A percentile compares a stretch with the other conserved stretches of the same genome.
phyloP scores from a whole-genome alignment of 176 grass and related monocot species.

The Aegilops sharonensis region DNA sequence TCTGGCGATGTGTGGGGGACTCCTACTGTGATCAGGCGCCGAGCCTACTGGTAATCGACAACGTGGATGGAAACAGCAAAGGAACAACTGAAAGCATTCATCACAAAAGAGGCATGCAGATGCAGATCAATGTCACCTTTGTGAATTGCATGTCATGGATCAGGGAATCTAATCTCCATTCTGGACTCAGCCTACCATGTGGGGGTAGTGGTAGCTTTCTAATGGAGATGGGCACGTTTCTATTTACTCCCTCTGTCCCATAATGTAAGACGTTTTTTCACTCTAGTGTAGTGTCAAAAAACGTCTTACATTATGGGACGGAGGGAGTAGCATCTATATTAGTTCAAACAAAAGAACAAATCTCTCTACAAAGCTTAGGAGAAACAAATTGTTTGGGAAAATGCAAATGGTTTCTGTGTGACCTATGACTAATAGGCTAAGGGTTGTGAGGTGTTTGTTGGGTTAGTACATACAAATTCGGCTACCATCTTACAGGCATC shows the following conservation, averaged over 20 bases:
- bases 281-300: too few species aligned
- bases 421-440: neutral
- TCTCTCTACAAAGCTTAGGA: neutral
- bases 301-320: too few species aligned
- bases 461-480: conserved; percentile 12
- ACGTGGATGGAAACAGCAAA: conserved; percentile 1
- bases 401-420: neutral
- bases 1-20: conserved; percentile 17
- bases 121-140: conserved; percentile 46
- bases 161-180: conserved; percentile 40
- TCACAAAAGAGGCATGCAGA: conserved; percentile 5
- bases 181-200: conserved; percentile 26
- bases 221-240: conserved; percentile 6
- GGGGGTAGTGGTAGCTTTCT: conserved; percentile 18
- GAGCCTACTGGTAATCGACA: conserved; percentile 27
- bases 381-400: neutral
- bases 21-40: conserved; percentile 14
- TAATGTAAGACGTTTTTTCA: too few species aligned
- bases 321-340: neutral
- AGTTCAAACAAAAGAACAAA: neutral
- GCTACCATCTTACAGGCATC: neutral
- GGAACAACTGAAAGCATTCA: conserved; percentile 25
- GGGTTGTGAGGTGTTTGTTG: neutral
- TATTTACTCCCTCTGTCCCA: neutral
- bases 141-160: conserved; percentile 32